These are phyloP conservation scores for Penicillium coffeae DNA, from an alignment of 495 filamentous ascomycete genomes.

Conservation along the genomic window DNA sequence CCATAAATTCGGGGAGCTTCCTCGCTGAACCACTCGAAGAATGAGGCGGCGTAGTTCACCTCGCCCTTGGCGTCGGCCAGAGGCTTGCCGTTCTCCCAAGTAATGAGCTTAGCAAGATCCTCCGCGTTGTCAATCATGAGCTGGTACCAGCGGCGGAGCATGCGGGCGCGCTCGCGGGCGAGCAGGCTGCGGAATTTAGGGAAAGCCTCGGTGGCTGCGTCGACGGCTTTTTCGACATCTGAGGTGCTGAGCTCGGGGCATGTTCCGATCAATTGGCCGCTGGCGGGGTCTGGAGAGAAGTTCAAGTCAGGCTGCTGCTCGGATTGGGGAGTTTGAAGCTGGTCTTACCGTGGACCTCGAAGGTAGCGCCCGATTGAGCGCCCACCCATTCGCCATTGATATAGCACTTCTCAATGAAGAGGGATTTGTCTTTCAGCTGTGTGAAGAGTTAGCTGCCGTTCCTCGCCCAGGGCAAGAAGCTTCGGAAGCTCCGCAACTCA, in stretches of 20 bases:
- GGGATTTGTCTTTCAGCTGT: conserved; percentile 76
- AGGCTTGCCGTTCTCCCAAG: conserved; percentile 77
- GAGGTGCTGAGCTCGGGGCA: conserved; percentile 74
- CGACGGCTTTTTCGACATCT: conserved; percentile 76
- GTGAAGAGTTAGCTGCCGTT: neutral
- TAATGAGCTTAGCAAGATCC: conserved; percentile 86
- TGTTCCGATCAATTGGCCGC: conserved; percentile 72
- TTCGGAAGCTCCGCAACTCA: conserved; percentile 13
- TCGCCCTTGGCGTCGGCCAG: conserved; percentile 67
- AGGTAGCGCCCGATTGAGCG: conserved; percentile 72
- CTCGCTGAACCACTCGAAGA: conserved; percentile 77
- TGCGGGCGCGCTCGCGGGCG: conserved; percentile 73
- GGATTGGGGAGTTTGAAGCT: neutral
- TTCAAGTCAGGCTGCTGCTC: neutral
- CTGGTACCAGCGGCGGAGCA: conserved; percentile 88
- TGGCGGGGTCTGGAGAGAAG: conserved; percentile 64
- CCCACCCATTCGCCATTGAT: conserved; percentile 83
- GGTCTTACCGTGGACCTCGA: conserved; percentile 64
- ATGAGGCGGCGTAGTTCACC: conserved; percentile 66
- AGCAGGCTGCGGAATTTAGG: conserved; percentile 69
- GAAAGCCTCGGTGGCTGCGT: conserved; percentile 71
- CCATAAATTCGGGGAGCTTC: conserved; percentile 69
- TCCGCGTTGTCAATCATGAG: conserved; percentile 83
- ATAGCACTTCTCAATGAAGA: conserved; percentile 78
- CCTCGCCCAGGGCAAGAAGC: neutral